phyloP scores from a whole-genome alignment of 2,329 filamentous ascomycete species.

The Leptographium procerum region DNA sequence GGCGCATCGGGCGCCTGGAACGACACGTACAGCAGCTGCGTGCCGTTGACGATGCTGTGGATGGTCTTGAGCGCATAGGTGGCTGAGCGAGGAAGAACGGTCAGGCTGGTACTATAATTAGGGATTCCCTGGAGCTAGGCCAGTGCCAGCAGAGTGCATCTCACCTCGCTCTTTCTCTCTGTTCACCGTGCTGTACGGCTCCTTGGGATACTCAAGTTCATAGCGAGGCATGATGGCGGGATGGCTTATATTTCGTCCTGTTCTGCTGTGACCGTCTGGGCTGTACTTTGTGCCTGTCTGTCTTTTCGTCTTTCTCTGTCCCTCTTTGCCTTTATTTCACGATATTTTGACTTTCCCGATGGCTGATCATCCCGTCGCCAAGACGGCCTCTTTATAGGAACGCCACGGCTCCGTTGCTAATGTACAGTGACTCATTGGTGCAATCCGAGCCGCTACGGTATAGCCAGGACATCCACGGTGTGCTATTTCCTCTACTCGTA shows the following conservation, averaged over 20 bases:
- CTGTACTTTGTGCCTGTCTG: background rate
- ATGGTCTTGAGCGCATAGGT: conserved; percentile 63
- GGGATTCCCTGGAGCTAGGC: too few species aligned
- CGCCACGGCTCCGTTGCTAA: background rate
- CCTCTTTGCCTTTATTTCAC: too few species aligned
- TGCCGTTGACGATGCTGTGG: conserved; percentile 62
- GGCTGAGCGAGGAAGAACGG: conserved; percentile 29
- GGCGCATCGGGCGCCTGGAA: conserved; percentile 55
- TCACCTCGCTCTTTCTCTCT: conserved; percentile 54
- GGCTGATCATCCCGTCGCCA: background rate
- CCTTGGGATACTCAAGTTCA: conserved; percentile 50
- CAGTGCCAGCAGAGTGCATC: background rate
- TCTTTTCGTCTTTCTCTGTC: background rate
- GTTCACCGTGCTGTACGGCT: conserved; percentile 53
- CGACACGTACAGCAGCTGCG: conserved; percentile 68
- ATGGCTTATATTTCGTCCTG: background rate
- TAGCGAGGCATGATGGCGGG: conserved; percentile 27
- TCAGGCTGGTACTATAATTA: background rate
- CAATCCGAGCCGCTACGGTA: too few species aligned
- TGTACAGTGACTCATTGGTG: background rate
- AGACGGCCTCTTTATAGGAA: too few species aligned
- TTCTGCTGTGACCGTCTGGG: background rate
- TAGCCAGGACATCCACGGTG: background rate
- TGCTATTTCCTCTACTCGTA: too few species aligned
- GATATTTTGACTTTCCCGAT: background rate